Evolutionary conservation across 1,284 basidiomycete species (phyloP), one percentile per base, ranked within the genome.

Genomic region (Melampsora americana): DNA sequence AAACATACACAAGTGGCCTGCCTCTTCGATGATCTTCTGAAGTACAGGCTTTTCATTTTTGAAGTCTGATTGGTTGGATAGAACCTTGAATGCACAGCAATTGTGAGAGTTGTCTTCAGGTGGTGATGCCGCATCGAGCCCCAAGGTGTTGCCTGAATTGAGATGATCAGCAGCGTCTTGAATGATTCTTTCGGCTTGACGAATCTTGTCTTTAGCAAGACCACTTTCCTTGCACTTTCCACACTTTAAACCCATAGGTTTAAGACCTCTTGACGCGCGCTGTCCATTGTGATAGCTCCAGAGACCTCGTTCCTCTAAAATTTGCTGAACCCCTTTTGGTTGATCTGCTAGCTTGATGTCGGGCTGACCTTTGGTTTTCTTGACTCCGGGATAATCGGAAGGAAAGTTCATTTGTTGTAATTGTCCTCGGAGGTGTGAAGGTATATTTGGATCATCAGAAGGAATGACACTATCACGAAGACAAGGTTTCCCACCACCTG

Each of bases 31-130:
- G n/a, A n/a, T n/a, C n/a, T n/a, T n/a, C n/a, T n/a, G n/a, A n/a
- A n/a, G n/a, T n/a, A n/a, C n/a, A n/a, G n/a, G n/a, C n/a, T n/a
- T n/a, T n/a, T n/a, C n/a, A n/a, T n/a, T n/a, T n/a, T n/a, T n/a
- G n/a, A n/a, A 71, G 59, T 71, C 60, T 14, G 56, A 64, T 64
- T 65, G 69, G 11, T n/a, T 42, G 7, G 56, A 71, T 50, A 71
- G 16, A 14, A 71, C 62, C 60, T 30, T 71, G 6, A 30, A 71
- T n/a, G 50, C 50, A 42, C 67, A 69, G 67, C 67, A 69, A 30
- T 66, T 18, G 18, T 16, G 14, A 62, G n/a, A 16, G 14, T 35
- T 26, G 26, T 20, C 26, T 26, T 62, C 26, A 16, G 16, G 5
- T 35, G 26, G 60, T 16, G 26, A 18, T 16, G n/a, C 9, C 23